Conservation (phyloP, 163 green algal species). For the Scenedesmus sp. region DNA sequence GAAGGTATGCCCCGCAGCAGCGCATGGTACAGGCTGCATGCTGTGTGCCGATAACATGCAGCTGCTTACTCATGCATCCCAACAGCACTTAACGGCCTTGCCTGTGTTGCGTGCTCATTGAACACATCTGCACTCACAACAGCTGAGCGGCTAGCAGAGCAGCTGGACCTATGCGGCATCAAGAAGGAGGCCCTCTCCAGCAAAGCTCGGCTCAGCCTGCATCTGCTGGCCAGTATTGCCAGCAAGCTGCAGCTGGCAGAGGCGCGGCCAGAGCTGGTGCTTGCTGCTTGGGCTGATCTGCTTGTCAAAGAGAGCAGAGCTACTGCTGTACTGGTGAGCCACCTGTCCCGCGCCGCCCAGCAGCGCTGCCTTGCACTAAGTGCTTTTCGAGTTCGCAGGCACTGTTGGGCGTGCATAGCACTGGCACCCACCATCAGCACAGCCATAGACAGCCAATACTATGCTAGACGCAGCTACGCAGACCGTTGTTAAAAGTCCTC, state of each 20-base stretch:
- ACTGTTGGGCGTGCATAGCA: no score
- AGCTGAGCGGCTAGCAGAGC: constrained; percentile 28
- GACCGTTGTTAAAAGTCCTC: no score
- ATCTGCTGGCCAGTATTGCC: constrained; percentile 15
- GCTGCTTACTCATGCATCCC: neutral
- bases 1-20: constrained; percentile 11
- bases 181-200: neutral
- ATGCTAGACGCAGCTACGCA: neutral
- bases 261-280: neutral
- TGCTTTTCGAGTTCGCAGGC: no score
- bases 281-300: constrained; percentile 42
- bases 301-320: constrained; percentile 31
- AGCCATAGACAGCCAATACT: neutral
- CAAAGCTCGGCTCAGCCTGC: neutral
- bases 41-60: neutral
- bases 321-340: constrained; percentile 1
- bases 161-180: constrained; percentile 19
- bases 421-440: neutral
- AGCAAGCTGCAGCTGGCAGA: constrained; percentile 12
- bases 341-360: neutral
- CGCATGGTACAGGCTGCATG: neutral
- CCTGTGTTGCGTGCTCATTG: no score
- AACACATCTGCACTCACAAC: no score
- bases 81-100: no score
- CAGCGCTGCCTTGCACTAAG: neutral